Evolutionary conservation across 2,329 filamentous ascomycete species (phyloP).

Genomic region (Berkeleyomyces basicola): DNA sequence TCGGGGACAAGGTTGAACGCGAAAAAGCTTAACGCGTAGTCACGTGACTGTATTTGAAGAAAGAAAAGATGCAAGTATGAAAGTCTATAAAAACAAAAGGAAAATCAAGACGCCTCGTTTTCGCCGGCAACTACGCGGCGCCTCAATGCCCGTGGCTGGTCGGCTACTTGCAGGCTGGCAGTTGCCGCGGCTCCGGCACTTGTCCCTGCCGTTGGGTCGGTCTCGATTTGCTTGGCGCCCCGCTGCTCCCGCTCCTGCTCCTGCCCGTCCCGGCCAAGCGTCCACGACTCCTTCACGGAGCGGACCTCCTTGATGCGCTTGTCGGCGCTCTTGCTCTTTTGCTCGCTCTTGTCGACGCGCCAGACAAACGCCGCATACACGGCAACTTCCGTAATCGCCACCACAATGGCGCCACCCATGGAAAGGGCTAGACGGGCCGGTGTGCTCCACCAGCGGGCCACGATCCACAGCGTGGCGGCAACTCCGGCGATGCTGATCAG

Average conservation of each 20-base stretch:
- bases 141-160: neutral
- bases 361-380: slow-evolving; percentile 63
- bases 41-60: slow-evolving; percentile 7
- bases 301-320: slow-evolving; percentile 40
- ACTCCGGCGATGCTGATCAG: slow-evolving; percentile 71
- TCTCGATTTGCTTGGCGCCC: slow-evolving; percentile 15
- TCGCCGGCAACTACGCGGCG: neutral
- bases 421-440: slow-evolving; percentile 54
- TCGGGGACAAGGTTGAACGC: slow-evolving; percentile 2
- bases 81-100: neutral
- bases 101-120: neutral
- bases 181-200: neutral
- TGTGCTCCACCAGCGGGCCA: slow-evolving; percentile 57
- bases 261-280: slow-evolving; percentile 30
- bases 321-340: slow-evolving; percentile 34
- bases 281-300: slow-evolving; percentile 57
- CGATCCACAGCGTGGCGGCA: slow-evolving; percentile 62
- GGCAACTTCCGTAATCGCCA: slow-evolving; percentile 59
- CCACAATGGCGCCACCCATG: slow-evolving; percentile 50
- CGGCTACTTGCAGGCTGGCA: neutral
- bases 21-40: slow-evolving; percentile 10
- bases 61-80: too few species aligned
- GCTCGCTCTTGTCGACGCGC: slow-evolving; percentile 51
- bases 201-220: neutral
- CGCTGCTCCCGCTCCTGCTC: slow-evolving; percentile 15